Evolutionary conservation across 2,329 filamentous ascomycete genomes (phyloP), one percentile per base, ranked within the genome.

Genomic region (Neopestalotiopsis rosae): DNA sequence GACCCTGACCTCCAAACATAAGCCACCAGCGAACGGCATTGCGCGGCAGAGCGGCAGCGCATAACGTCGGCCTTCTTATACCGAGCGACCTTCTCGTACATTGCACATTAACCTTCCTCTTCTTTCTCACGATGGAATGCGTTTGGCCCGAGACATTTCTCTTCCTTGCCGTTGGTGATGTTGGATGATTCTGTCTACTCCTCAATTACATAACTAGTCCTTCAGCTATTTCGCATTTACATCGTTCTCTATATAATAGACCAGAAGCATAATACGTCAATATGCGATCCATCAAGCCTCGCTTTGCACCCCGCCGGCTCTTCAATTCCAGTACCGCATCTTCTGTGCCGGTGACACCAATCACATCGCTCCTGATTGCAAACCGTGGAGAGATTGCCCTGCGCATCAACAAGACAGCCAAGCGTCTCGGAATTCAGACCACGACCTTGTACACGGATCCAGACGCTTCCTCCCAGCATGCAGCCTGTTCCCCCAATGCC

Each of bases 301-400:
- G 82, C 70, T 83, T 85, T 72, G 81, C 85, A 71, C 80, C 80
- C 79, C 84, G 79, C 69, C 77, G 74, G 40, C 74, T 80, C 61
- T 78, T 82, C 68, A 76, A 77, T 42, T 70, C 77, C 67, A 74
- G 75, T 65, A 73, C 77, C 12, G 67, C 78, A n/a, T 69, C 75
- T 38, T 76, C 81, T 65, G 59, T 74, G 42, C 76, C 78, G 58
- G 75, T 82, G 61, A 86, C 83, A 14, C 86, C 88, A 38, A 88
- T 91, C 73, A 90, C 90, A 67, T 97, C 94, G 9, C 92, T 98
- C 57, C 87, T 99, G 30, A 98, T 99, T 78, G 96, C 96, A 67
- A 99, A 99, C 80, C 91, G 96, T 74, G 96, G 96, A 75, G 96
- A 99, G 82, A 99, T 99, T 75, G 96, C 96, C 64, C 87, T 99